Conservation (phyloP, 768 basidiomycete species). For the Hericium alpestre region DNA sequence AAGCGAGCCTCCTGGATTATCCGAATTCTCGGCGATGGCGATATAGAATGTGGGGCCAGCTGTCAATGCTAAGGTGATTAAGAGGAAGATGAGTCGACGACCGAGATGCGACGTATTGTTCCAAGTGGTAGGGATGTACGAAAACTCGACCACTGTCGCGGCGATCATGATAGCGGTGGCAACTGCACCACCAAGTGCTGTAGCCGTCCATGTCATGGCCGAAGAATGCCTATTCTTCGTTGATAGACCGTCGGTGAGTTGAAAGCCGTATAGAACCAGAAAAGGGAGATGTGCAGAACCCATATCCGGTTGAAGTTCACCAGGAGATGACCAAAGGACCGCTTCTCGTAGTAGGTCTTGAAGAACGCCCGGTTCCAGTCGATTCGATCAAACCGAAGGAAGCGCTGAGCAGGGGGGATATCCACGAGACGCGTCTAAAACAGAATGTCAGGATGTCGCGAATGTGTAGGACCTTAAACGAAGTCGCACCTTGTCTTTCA, state of each 20-base stretch:
- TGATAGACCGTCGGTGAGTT: slow-evolving; percentile 82
- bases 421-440: slow-evolving; percentile 80
- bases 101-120: slow-evolving; percentile 96
- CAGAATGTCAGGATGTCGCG: background rate
- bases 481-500: slow-evolving; percentile 70
- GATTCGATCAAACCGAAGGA: slow-evolving; percentile 93
- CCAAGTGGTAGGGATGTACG: slow-evolving; percentile 97
- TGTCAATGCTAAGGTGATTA: slow-evolving; percentile 84
- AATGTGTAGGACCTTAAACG: background rate
- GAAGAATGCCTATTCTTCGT: slow-evolving; percentile 41
- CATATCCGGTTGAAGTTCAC: slow-evolving; percentile 99
- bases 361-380: slow-evolving; percentile 96
- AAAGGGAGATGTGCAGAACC: slow-evolving; percentile 93
- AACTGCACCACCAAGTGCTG: slow-evolving; percentile 89
- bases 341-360: slow-evolving; percentile 98
- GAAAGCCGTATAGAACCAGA: slow-evolving; percentile 93
- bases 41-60: slow-evolving; percentile 93
- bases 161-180: slow-evolving; percentile 94
- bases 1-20: slow-evolving; percentile 50
- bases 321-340: slow-evolving; percentile 90
- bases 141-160: slow-evolving; percentile 91
- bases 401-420: slow-evolving; percentile 81
- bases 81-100: slow-evolving; percentile 79
- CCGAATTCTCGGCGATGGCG: slow-evolving; percentile 61
- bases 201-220: slow-evolving; percentile 87